Evolutionary conservation across 139 green algal species (phyloP).

Genomic region (Closterium sp.): DNA sequence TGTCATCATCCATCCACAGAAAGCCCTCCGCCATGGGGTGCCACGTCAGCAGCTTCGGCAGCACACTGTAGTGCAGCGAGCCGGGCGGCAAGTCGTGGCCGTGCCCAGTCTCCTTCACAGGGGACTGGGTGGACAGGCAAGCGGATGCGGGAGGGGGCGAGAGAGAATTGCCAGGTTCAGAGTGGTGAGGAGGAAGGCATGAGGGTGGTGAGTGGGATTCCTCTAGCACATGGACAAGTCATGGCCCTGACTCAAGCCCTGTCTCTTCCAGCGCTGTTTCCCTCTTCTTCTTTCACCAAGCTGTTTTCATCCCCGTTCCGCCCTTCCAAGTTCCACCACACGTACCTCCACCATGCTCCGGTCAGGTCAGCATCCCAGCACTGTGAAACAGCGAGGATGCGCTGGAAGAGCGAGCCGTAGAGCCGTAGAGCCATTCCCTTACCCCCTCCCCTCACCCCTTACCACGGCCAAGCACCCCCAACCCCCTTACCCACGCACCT

Average conservation of each 20-base stretch:
- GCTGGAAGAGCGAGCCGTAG: background rate
- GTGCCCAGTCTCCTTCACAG: background rate
- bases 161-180: background rate
- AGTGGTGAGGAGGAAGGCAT: background rate
- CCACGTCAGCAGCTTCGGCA: background rate
- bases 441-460: no score
- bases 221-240: no score
- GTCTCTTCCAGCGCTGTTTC: no score
- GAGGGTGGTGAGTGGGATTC: no score
- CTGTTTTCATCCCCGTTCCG: no score
- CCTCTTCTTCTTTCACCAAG: no score
- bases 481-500: no score
- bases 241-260: no score
- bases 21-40: background rate
- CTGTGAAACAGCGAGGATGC: no score
- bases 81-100: background rate
- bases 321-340: no score
- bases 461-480: no score
- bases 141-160: background rate
- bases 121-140: background rate
- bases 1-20: constrained; percentile 2
- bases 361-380: background rate
- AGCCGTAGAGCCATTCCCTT: no score
- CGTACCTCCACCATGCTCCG: background rate
- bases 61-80: background rate